Percentiles rank a stretch among this genome's conserved stretches.
These are phyloP conservation scores for Takakia lepidozioides DNA, from an alignment of 225 moss, liverwort and hornwort genomes.

Conservation along the genomic window DNA sequence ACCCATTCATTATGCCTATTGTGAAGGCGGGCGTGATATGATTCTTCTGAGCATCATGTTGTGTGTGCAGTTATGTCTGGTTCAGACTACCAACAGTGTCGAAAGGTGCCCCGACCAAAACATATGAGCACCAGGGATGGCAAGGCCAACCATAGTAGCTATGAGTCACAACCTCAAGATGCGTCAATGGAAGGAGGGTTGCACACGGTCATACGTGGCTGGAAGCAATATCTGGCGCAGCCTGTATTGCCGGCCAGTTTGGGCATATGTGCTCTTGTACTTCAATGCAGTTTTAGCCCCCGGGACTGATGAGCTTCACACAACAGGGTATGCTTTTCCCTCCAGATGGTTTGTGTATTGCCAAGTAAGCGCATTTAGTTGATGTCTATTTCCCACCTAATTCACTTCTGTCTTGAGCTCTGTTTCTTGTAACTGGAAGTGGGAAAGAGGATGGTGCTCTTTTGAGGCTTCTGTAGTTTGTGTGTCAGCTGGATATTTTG, in stretches of 20 bases:
- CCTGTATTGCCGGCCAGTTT: constrained; percentile 76
- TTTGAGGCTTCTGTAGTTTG: too few species aligned
- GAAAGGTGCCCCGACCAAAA: constrained; percentile 53
- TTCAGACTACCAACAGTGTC: constrained; percentile 44
- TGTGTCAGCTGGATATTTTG: too few species aligned
- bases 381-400: too few species aligned
- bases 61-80: constrained; percentile 36
- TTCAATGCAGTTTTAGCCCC: constrained; percentile 74
- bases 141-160: constrained; percentile 18
- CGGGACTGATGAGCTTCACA: constrained; percentile 52
- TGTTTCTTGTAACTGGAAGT: too few species aligned
- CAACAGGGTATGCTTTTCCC: constrained; percentile 49
- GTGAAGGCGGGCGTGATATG: too few species aligned
- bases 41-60: too few species aligned
- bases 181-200: constrained; percentile 40
- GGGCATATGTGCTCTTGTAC: constrained; percentile 71
- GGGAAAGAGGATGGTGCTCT: too few species aligned
- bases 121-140: constrained; percentile 22
- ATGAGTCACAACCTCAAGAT: constrained; percentile 22
- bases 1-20: too few species aligned
- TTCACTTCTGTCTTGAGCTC: too few species aligned
- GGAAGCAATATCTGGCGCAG: constrained; percentile 70
- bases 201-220: constrained; percentile 55
- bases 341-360: too few species aligned
- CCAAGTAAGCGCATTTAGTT: too few species aligned